Conservation (phyloP, 2,329 filamentous ascomycete genomes). For the Kalmusia sp. region DNA sequence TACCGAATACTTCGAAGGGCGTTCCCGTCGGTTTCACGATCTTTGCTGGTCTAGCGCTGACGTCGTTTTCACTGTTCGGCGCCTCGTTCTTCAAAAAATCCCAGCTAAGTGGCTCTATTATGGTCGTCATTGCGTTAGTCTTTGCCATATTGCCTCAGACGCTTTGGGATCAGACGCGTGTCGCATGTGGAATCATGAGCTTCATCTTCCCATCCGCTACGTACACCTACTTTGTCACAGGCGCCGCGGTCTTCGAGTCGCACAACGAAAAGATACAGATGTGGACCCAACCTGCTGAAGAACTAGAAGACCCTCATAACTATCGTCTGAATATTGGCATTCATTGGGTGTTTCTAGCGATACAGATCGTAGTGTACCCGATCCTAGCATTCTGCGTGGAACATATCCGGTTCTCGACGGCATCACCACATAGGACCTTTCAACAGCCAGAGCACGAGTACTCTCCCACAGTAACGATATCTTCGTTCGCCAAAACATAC, state of each 20-base stretch:
- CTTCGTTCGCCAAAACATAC: conserved; percentile 29
- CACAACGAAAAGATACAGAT: conserved; percentile 19
- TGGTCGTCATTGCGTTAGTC: conserved; percentile 26
- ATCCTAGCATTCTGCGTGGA: conserved; percentile 28
- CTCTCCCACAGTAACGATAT: conserved; percentile 50
- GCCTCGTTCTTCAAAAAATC: conserved; percentile 35
- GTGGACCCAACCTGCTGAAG: conserved; percentile 9
- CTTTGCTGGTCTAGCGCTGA: conserved; percentile 29
- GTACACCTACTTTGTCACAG: conserved; percentile 34
- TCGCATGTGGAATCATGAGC: conserved; percentile 19
- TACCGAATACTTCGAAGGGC: conserved; percentile 22
- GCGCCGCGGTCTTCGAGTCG: conserved; percentile 26
- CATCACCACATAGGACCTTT: conserved; percentile 44
- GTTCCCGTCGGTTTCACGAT: conserved; percentile 29
- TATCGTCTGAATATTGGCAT: conserved; percentile 27
- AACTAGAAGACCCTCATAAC: neutral
- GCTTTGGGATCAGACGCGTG: conserved; percentile 19
- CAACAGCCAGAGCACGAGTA: conserved; percentile 5
- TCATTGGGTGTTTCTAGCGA: conserved; percentile 27
- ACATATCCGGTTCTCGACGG: conserved; percentile 26
- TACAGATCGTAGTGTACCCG: conserved; percentile 32
- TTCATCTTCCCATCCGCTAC: conserved; percentile 31
- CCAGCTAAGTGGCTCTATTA: conserved; percentile 32
- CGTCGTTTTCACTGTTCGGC: conserved; percentile 30
- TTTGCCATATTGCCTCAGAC: conserved; percentile 29